Evolutionary conservation across 306 rosid species (phyloP).

Genomic region (Cyclanthera cordifolia): DNA sequence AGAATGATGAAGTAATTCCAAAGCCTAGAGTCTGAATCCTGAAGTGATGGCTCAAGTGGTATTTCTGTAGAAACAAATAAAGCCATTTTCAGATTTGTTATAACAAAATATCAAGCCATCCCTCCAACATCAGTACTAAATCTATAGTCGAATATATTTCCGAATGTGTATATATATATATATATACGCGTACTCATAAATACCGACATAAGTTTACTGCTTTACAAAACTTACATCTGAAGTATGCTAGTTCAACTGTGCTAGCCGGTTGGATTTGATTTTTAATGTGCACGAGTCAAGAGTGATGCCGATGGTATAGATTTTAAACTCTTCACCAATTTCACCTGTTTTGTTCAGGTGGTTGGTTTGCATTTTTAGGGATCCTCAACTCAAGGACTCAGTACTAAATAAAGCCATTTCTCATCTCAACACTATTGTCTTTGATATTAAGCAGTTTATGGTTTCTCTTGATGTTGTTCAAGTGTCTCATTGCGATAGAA

Average conservation of each 20-base stretch:
- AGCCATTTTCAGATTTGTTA: background rate
- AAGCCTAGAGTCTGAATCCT: slow-evolving; percentile 72
- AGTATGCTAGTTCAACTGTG: background rate
- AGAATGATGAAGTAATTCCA: slow-evolving; percentile 80
- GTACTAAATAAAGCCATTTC: no score
- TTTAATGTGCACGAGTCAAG: background rate
- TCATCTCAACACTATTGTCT: no score
- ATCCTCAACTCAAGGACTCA: background rate
- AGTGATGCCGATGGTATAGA: background rate
- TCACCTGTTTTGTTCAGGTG: background rate
- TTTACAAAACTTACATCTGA: background rate
- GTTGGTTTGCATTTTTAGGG: background rate
- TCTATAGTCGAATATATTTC: background rate
- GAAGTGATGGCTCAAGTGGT: slow-evolving; percentile 89
- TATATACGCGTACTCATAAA: background rate
- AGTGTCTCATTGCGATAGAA: no score
- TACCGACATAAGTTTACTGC: background rate
- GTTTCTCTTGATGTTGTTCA: no score
- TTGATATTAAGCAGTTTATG: no score
- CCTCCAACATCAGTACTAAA: background rate
- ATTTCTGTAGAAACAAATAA: slow-evolving; percentile 37
- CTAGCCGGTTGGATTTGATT: background rate
- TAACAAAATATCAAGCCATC: background rate
- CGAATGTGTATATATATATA: no score
- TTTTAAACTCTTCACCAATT: background rate